phyloP scores from a whole-genome alignment of 2,329 filamentous ascomycete genomes.

The Diaporthe sp. region DNA sequence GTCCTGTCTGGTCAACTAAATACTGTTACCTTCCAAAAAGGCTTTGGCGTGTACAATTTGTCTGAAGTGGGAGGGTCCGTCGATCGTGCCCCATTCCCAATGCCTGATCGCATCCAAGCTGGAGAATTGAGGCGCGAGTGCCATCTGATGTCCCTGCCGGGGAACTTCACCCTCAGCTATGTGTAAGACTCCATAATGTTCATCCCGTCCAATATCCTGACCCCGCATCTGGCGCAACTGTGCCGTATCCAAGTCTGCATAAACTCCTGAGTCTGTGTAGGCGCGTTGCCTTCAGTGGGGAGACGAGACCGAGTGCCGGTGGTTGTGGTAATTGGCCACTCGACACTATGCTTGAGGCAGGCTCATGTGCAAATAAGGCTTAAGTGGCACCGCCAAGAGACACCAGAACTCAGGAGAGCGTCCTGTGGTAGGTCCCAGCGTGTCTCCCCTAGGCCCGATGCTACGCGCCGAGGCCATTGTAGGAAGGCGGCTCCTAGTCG shows the following conservation, averaged over 20 bases:
- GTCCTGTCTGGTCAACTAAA: not conserved
- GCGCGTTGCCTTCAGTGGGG: not conserved
- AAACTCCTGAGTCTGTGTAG: not conserved
- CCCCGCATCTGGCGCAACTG: not conserved
- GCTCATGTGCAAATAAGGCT: not conserved
- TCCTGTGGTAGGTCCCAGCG: not conserved
- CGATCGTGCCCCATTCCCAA: not conserved
- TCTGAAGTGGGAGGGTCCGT: not conserved
- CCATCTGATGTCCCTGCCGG: not conserved
- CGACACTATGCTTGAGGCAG: slow-evolving; percentile 18
- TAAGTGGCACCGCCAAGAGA: slow-evolving; percentile 20
- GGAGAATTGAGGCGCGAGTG: not conserved
- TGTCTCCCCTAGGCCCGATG: slow-evolving; percentile 7
- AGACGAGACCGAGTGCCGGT: slow-evolving; percentile 9
- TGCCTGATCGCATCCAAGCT: not conserved
- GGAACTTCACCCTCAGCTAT: no score
- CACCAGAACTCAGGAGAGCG: not conserved
- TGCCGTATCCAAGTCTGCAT: not conserved
- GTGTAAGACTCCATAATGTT: not conserved
- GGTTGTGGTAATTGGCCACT: slow-evolving; percentile 9
- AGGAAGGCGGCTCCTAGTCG: not conserved
- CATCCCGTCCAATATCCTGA: not conserved
- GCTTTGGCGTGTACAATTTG: not conserved
- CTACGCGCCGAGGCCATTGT: slow-evolving; percentile 20
- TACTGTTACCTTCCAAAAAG: not conserved